Base-by-base conservation (phyloP, 352 stramenopile genomes). In the Pythium rhizo-oryzae region DNA sequence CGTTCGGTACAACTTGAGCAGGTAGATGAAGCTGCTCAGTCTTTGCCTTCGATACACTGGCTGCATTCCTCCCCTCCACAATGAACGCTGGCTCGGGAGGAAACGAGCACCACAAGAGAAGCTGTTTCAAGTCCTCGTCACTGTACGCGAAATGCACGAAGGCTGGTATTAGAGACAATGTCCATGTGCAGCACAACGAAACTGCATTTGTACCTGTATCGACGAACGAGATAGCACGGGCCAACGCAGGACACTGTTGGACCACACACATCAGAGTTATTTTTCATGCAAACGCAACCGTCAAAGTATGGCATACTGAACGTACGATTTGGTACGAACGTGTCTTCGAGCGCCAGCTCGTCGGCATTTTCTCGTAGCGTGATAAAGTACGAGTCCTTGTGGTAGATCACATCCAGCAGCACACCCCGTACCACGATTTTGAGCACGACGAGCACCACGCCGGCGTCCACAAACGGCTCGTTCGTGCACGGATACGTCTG, bases 361-460 rank as follows among this genome's bases (percentile, higher is more conserved):
- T 85, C 71, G 1, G 50, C 55, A 21, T 89, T 90, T 5, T 87
- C 83, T 13, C 81, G 69, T 24, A 91, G 50, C 18, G 80, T 80
- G 21, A 78, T 74, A 11, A 80, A 90, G 47, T 91, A 90, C 70
- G 81, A 91, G 70, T 89, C 74, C 19, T 72, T 65, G n/a, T 71
- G 75, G 69, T 85, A 90, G 23, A 90, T 72, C 7, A 90, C 69
- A 46, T 91, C 81, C 0, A 91, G 65, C n/a, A 90, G 56, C 51
- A 91, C 83, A 0, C 71, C 83, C 4, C 83, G 76, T n/a, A 91
- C 70, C 23, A 90, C 81, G 6, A 89, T 72, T 49, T 91, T 91
- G 78, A 91, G 89, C 15, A 91, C 81, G 15, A 89, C 54, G 19
- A 91, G 67, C 23, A 80, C 66, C 30, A 90, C 75, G 0, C 81